Evolutionary conservation across 2,329 filamentous ascomycete species (phyloP).

Genomic region (Blumeriella jaapii): DNA sequence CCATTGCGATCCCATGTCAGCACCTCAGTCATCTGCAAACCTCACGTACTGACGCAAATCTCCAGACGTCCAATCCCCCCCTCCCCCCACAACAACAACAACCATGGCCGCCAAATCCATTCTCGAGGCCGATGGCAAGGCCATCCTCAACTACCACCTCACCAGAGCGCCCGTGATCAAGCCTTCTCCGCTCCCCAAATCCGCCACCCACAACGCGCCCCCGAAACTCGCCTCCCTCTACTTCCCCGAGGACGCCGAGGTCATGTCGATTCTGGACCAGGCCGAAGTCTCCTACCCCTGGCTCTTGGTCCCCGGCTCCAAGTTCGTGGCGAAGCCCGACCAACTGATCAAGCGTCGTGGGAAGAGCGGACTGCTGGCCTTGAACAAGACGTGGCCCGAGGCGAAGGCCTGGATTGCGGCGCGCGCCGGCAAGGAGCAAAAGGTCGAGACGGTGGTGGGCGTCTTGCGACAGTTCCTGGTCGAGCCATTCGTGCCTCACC

Average conservation of each 20-base stretch:
- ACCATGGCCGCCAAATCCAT: constrained; percentile 96
- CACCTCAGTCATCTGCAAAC: too few species aligned
- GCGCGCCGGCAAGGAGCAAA: constrained; percentile 80
- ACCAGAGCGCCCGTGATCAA: constrained; percentile 96
- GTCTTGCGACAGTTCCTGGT: constrained; percentile 91
- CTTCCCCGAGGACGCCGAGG: constrained; percentile 80
- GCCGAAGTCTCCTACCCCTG: constrained; percentile 96
- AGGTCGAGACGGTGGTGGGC: constrained; percentile 86
- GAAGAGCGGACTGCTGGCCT: constrained; percentile 90
- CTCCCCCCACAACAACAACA: constrained; percentile 29
- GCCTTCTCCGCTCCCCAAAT: constrained; percentile 79
- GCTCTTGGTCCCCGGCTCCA: constrained; percentile 71
- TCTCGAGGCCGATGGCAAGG: constrained; percentile 98
- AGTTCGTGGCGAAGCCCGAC: constrained; percentile 98
- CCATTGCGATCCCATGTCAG: too few species aligned
- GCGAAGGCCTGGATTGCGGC: constrained; percentile 88
- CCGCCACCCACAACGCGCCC: constrained; percentile 83
- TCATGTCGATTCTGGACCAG: constrained; percentile 80
- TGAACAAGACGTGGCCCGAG: constrained; percentile 97
- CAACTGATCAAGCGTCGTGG: constrained; percentile 99
- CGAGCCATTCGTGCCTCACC: constrained; percentile 96
- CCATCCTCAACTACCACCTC: constrained; percentile 99
- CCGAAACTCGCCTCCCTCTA: constrained; percentile 82
- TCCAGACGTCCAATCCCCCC: too few species aligned
- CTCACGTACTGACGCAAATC: too few species aligned